These are phyloP conservation scores for Dendrobium catenatum DNA, from an alignment of 106 monocot species.

Conservation along the genomic window DNA sequence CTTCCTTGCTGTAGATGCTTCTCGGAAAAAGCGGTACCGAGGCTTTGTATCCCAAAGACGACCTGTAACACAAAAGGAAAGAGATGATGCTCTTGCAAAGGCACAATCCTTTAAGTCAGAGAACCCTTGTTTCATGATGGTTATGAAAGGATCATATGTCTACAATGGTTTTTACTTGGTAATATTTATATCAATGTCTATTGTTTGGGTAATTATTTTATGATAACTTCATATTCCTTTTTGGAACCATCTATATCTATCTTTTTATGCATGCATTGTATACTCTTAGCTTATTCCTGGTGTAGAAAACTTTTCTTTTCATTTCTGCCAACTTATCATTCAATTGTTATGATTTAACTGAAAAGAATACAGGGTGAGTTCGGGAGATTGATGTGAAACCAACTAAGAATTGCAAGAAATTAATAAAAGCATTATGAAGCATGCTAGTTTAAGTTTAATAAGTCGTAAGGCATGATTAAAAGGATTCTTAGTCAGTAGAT, in stretches of 20 bases:
- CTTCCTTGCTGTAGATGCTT: conserved; percentile 13
- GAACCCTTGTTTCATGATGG: conserved; percentile 34
- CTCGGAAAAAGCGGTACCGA: conserved; percentile 8
- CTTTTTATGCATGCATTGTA: background rate
- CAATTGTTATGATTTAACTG: background rate
- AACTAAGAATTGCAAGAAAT: too few species aligned
- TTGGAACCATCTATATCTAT: background rate
- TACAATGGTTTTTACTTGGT: conserved; percentile 22
- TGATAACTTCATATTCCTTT: background rate
- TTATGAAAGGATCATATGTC: conserved; percentile 53
- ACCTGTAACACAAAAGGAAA: conserved; percentile 47
- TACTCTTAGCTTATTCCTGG: background rate
- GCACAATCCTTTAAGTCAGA: conserved; percentile 47
- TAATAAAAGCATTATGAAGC: too few species aligned
- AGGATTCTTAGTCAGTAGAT: too few species aligned
- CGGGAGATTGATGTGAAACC: background rate
- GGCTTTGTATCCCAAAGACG: conserved; percentile 41
- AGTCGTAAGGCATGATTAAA: too few species aligned
- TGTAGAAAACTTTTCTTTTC: background rate
- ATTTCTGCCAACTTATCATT: background rate
- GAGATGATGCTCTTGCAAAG: conserved; percentile 23
- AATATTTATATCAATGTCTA: background rate
- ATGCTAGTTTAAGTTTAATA: too few species aligned
- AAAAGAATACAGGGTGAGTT: background rate
- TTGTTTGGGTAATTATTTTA: background rate